Evolutionary conservation across 2,329 filamentous ascomycete species (phyloP), one percentile per base, ranked within the genome.

Genomic region (Fusarium decemcellulare): DNA sequence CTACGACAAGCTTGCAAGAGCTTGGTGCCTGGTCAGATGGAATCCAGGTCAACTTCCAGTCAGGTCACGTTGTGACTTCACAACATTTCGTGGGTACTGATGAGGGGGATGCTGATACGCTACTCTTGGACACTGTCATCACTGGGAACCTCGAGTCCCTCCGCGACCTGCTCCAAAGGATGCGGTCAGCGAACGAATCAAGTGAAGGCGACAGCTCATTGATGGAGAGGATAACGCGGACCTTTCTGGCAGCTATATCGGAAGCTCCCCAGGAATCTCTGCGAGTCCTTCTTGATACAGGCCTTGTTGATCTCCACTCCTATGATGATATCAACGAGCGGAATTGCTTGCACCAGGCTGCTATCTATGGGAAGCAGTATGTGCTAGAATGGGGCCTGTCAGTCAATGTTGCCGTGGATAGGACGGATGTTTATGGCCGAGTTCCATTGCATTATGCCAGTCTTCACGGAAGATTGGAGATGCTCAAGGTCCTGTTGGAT

Each of bases 281-380:
- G 18, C 88, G 90, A 62, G 84, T 93, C 7, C 87, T 99, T 29
- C 84, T 98, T 29, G 90, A 93, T 51, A 97, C 95, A 3, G 89
- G 90, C 1, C 83, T 96, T 27, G 93, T 99, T 36, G 92, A 98
- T 78, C 87, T 98, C n/a, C 91, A 94, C 75, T 96, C 94, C 1
- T 94, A 97, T 74, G 96, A 99, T 77, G 95, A 98, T 75, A 98
- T 99, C 79, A 99, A 98, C 75, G 95, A 98, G 82, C 89, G 96
- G 42, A 99, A 98, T 75, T 97, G 95, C 76, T 85, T 99, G 48
- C 96, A 99, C 74, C 96, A 98, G 81, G 93, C 96, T n/a, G 92
- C 95, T 1, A 98, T 98, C 55, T 97, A 97, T 65, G 95, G 95
- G 18, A 95, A 95, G 74, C 82, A 88, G 10, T 91, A 93, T 72